Base-by-base conservation (phyloP, 2,329 filamentous ascomycete genomes). In the Periconia digitata region DNA sequence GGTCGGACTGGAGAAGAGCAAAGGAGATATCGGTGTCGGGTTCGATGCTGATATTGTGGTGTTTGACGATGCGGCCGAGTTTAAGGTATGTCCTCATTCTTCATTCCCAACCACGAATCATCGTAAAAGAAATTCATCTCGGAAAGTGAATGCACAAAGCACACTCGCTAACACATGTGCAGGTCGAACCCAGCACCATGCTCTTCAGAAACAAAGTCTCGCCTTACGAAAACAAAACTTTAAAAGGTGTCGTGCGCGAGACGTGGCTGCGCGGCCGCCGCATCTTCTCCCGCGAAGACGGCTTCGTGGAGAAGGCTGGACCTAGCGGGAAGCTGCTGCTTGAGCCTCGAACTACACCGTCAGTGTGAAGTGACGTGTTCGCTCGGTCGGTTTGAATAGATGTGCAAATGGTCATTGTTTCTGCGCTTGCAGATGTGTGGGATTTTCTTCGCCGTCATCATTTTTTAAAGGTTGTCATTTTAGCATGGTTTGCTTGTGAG, bases 151-250 rank as follows among this genome's bases (percentile, higher is more conserved):
- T n/a, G n/a, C n/a, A n/a, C n/a, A n/a, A n/a, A n/a, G n/a, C n/a
- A n/a, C n/a, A n/a, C n/a, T n/a, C n/a, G n/a, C n/a, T n/a, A n/a
- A n/a, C n/a, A n/a, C n/a, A n/a, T n/a, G n/a, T 1, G n/a, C n/a
- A 64, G 66, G 72, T 80, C 44, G 73, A 74, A 64, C 73, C 64
- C n/a, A 85, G 82, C 52, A 90, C 90, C 42, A 95, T 99, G 91
- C 81, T 94, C 58, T 99, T 95, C 82, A 86, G 90, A 72, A 96
- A 96, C 72, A 90, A 90, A 65, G 92, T 90, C 76, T 91, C 86
- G 47, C 91, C 92, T 0, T 96, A 95, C 79, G 87, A 96, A 69
- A 89, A 89, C 17, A 87, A 86, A 71, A 79, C 76, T 24, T 85
- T 96, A 62, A 81, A 79, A 40, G 92, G 92, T 1, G 82, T 90